Evolutionary conservation across 2,329 filamentous ascomycete species (phyloP).

Genomic region (Talaromyces atroroseus): DNA sequence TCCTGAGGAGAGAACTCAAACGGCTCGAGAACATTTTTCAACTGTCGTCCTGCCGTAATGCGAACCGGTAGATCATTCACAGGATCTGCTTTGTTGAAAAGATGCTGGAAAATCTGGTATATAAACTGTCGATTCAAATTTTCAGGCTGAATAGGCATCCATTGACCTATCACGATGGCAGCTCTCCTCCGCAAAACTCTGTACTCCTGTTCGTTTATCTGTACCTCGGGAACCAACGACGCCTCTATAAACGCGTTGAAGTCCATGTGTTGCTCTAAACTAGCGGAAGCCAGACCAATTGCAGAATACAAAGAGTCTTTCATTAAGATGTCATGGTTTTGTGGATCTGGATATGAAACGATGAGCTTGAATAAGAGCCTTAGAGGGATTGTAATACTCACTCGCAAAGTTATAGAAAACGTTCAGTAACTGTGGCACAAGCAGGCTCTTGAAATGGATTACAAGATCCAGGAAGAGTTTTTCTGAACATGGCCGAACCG

Average conservation of each 20-base stretch:
- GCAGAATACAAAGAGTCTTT: constrained; percentile 96
- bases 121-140: constrained; percentile 64
- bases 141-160: constrained; percentile 73
- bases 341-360: constrained; percentile 35
- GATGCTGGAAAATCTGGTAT: constrained; percentile 83
- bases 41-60: constrained; percentile 80
- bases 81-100: constrained; percentile 70
- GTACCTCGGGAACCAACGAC: constrained; percentile 72
- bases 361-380: constrained; percentile 7
- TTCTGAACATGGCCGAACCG: constrained; percentile 85
- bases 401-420: constrained; percentile 77
- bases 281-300: constrained; percentile 76
- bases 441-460: constrained; percentile 76
- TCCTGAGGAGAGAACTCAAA: constrained; percentile 69
- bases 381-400: constrained; percentile 36
- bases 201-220: constrained; percentile 60
- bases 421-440: constrained; percentile 70
- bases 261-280: constrained; percentile 69
- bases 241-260: constrained; percentile 74
- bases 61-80: constrained; percentile 88
- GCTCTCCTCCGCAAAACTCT: constrained; percentile 83
- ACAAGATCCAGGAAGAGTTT: constrained; percentile 89
- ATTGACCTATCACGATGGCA: constrained; percentile 82
- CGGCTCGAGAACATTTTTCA: constrained; percentile 75
- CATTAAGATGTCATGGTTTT: constrained; percentile 66